Evolutionary conservation across 1,284 basidiomycete genomes (phyloP).

Genomic region (Naganishia cerealis): DNA sequence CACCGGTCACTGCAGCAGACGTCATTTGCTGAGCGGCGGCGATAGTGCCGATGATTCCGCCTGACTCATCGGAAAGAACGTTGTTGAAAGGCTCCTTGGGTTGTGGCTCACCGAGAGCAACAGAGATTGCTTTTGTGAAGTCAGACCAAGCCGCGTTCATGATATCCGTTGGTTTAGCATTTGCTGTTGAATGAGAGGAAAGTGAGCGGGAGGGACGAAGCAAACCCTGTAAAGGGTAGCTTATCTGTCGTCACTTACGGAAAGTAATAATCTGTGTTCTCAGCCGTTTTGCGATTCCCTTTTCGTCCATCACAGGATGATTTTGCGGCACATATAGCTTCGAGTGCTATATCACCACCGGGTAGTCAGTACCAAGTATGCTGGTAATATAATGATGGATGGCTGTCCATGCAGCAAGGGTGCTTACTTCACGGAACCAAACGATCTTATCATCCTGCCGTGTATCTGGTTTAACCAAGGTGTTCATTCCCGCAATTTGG

Average conservation of each 20-base stretch:
- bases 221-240: background rate
- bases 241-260: constrained; percentile 35
- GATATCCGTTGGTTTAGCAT: constrained; percentile 24
- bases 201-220: background rate
- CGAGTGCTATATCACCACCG: constrained; percentile 24
- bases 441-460: constrained; percentile 42
- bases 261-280: constrained; percentile 49
- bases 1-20: constrained; percentile 7
- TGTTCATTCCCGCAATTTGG: constrained; percentile 70
- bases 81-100: background rate
- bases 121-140: constrained; percentile 4
- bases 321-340: constrained; percentile 46
- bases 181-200: background rate
- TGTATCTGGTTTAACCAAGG: constrained; percentile 49
- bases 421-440: constrained; percentile 50
- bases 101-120: constrained; percentile 3
- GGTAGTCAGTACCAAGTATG: background rate
- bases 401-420: background rate
- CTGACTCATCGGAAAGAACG: background rate
- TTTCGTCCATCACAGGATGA: constrained; percentile 49
- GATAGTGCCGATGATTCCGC: constrained; percentile 2
- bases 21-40: constrained; percentile 5
- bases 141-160: constrained; percentile 21
- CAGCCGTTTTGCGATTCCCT: constrained; percentile 45
- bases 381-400: background rate